Evolutionary conservation across 495 filamentous ascomycete genomes (phyloP), one percentile per base, ranked within the genome.

Genomic region (Aspergillus sclerotiicarbonarius): DNA sequence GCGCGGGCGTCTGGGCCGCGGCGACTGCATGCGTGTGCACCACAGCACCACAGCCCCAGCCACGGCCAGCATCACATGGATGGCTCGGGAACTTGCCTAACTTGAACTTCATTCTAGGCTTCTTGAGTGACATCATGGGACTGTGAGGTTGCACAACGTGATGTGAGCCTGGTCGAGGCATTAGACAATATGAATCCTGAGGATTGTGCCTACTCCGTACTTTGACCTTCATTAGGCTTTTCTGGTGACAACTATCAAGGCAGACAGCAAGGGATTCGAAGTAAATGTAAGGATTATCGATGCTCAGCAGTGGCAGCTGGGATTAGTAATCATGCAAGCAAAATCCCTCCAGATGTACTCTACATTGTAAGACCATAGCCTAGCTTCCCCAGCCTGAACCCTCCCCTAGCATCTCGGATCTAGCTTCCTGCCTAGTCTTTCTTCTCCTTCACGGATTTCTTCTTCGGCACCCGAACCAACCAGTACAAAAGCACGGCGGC

Each of bases 401-500:
- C 7, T 16, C 15, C n/a, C 41, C 16, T 21, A 20, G 6, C 8
- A 41, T n/a, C 13, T 41, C 47, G 19, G 13, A 20, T 9, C 25
- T 10, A 21, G 15, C 1, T 8, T 21, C 18, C 25, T 20, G 18
- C 47, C 50, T 52, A 60, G 15, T 63, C 62, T 62, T 80, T 71
- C 66, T 79, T 76, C 54, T 67, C 66, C 48, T 81, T 77, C 6
- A 63, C 66, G 8, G 66, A 64, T 64, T 74, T 76, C 59, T 77
- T 83, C 80, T 91, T 92, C 15, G 90, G 89, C 51, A 96, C 88
- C 6, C 91, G 77, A 7, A 82, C 80, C 53, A 92, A 68, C 87
- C 88, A 96, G 72, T 96, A 96, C 16, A 96, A 66, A 43, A 80
- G 76, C 18, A 93, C 66, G 0, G 90, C 91, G 20, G 69, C 86